phyloP scores from a whole-genome alignment of 495 filamentous ascomycete species.

The Beverwykella pulmonaria region DNA sequence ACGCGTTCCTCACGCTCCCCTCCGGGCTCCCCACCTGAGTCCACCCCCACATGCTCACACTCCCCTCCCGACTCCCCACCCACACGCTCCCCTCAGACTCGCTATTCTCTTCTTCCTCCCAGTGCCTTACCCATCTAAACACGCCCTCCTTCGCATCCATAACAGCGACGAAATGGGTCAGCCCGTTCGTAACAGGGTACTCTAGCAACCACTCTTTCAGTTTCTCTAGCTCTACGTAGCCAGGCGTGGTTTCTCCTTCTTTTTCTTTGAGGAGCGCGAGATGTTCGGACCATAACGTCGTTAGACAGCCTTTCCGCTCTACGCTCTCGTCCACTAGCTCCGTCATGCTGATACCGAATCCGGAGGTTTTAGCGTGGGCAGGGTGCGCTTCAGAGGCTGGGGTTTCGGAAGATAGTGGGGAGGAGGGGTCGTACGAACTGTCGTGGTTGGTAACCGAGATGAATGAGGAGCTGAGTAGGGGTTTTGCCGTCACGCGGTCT shows the following conservation, averaged over 20 bases:
- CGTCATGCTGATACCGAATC: conserved; percentile 23
- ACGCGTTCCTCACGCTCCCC: too few species aligned
- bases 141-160: conserved; percentile 55
- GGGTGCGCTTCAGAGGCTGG: conserved; percentile 4
- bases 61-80: neutral
- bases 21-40: neutral
- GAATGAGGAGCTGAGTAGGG: conserved; percentile 52
- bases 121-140: conserved; percentile 49
- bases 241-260: neutral
- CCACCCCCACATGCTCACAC: neutral
- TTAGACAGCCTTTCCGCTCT: conserved; percentile 27
- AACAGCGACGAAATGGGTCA: conserved; percentile 56
- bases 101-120: conserved; percentile 17
- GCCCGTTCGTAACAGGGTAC: conserved; percentile 56
- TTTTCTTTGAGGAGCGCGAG: neutral
- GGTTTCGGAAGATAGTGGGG: conserved; percentile 2
- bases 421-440: conserved; percentile 29
- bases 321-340: conserved; percentile 33
- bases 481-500: conserved; percentile 52
- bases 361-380: conserved; percentile 37
- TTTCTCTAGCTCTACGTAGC: conserved; percentile 40
- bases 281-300: conserved; percentile 25
- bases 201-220: conserved; percentile 51
- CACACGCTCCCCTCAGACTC: too few species aligned
- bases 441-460: conserved; percentile 63